Percentiles rank a stretch among this genome's conserved stretches.
Conservation (phyloP, 139 green algal species). For the Chlamydomonas applanata region DNA sequence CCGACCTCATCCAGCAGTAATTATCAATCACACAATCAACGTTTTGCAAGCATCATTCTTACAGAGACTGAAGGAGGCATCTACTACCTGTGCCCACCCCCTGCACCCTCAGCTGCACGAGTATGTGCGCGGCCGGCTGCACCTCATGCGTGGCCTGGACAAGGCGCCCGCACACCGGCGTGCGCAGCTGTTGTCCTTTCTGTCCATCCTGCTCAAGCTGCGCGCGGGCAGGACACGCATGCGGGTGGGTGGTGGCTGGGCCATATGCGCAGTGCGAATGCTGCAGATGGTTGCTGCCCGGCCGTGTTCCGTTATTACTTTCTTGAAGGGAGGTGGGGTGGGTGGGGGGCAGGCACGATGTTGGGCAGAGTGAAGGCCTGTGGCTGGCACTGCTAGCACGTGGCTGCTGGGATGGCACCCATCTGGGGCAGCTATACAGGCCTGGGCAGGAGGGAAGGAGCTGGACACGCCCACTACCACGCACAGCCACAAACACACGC, state of each 20-base stretch:
- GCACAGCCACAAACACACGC: too few species aligned
- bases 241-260: neutral
- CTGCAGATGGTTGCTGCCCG: neutral
- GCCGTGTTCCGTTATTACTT: too few species aligned
- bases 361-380: too few species aligned
- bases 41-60: neutral
- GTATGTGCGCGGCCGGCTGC: conserved; percentile 12
- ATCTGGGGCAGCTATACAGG: too few species aligned
- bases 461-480: too few species aligned
- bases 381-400: too few species aligned
- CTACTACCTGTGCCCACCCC: neutral
- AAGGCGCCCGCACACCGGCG: neutral
- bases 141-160: conserved; percentile 10
- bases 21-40: neutral
- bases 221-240: neutral
- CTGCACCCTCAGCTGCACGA: conserved; percentile 1
- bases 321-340: too few species aligned
- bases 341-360: too few species aligned
- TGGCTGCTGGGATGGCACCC: too few species aligned
- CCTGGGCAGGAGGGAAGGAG: too few species aligned
- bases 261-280: too few species aligned
- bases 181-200: conserved; percentile 1
- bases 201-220: neutral
- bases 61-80: neutral
- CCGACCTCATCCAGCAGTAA: too few species aligned